Base-by-base conservation (phyloP, 257 asterid species). In the Primulina eburnea region DNA sequence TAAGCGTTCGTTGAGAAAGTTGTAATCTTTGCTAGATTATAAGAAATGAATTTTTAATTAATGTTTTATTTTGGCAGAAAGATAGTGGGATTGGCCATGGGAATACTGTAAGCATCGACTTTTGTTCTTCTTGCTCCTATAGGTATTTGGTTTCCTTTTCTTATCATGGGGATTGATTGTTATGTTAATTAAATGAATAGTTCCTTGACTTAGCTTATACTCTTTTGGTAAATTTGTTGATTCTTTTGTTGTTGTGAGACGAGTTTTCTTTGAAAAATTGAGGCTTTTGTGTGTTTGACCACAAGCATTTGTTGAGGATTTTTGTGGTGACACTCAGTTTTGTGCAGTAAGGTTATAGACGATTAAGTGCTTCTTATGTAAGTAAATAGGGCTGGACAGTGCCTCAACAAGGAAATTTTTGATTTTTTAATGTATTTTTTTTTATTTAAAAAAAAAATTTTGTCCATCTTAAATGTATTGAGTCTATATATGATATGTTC, bases 51-150 rank as follows among this genome's bases (percentile, higher is more conserved):
- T n/a, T 10, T 65, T 69, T 29, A 16, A 40, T 62, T 57, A 8
- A 34, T 40, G 18, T 52, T 64, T 40, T 65, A 38, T 20, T 28
- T 20, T 10, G 6, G 75, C 88, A 93, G 99, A 85, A 76, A 79
- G 68, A 83, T 28, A 76, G 77, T 60, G 91, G 96, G 38, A 71
- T 79, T 78, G 97, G 99, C 14, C 63, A 72, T 55, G 99, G 96
- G 40, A 89, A 90, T 79, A 85, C 99, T 7, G 91, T 93, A 71
- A 85, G 64, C 64, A 90, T 93, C 64, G 94, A 89, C 81, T 93
- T 86, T 76, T 93, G 99, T 66, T 78, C 97, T 67, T 93, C 99
- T 50, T 93, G 99, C 73, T 93, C 99, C 68, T 93, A 82, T 86
- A 91, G 85, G 99, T 93, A 68, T 21, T 14, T 55, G 8, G 61